Evolutionary conservation across 805 yeast species (phyloP), one percentile per base, ranked within the genome.

Genomic region (Hanseniaspora mollemarum): DNA sequence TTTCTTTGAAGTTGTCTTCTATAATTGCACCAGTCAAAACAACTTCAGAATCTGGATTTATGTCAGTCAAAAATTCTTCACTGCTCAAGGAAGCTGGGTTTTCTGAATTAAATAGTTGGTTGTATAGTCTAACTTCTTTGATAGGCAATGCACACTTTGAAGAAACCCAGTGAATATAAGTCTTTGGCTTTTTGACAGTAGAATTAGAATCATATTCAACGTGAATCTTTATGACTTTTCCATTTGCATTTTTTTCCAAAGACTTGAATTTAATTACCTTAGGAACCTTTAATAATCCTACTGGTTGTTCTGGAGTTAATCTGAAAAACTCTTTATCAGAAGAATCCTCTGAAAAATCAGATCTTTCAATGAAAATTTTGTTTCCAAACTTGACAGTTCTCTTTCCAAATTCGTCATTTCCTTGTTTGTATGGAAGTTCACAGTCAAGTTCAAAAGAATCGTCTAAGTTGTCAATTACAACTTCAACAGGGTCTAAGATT

Each of bases 131-230:
- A 24, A 88, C 83, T 67, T 92, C 94, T 28, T 73, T 66, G 52
- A 92, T 65, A 49, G 67, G 67, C 43, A 83, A 71, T 3, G 90
- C 88, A 59, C 77, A 71, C 54, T 76, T 74, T 29, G 71, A 68
- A 46, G 96, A 94, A 46, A 92, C 80, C 98, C 98, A 92, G 70
- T 92, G 98, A 62, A 92, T 87, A 64, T 73, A 92, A 9, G 98
- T 88, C 77, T 90, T 92, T 62, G 98, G 98, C 63, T 85, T 87
- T 65, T 73, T 76, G 56, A 71, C 71, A 46, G 66, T 68, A 19
- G 71, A 65, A 51, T 77, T 85, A 55, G 77, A 78, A 62, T 87
- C 84, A 62, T 90, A 92, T 59, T 81, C 76, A 46, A 83, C 95
- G 58, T 81, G 80, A 53, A 92, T 77, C 67, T 76, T 78, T 19